A percentile compares a stretch with the other conserved stretches of the same genome.
Evolutionary conservation across 495 filamentous ascomycete species (phyloP).

Genomic region (Aspergillus ellipticus): DNA sequence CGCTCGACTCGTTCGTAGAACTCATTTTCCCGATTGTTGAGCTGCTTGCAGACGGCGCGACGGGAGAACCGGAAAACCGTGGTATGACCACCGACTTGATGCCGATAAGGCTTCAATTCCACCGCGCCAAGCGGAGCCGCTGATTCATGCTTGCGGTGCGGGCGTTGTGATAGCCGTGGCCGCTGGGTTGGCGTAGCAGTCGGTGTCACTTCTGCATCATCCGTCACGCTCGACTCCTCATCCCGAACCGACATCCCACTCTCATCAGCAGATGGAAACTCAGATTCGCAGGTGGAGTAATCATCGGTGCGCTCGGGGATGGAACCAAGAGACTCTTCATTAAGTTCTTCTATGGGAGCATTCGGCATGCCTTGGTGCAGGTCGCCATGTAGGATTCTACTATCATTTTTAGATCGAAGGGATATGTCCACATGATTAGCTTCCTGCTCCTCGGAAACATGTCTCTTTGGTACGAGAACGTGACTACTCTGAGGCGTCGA

Average conservation of each 20-base stretch:
- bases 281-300: constrained; percentile 56
- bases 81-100: constrained; percentile 95
- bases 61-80: constrained; percentile 94
- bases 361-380: constrained; percentile 35
- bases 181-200: constrained; percentile 53
- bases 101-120: constrained; percentile 92
- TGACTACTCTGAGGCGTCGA: constrained; percentile 31
- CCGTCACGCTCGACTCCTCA: constrained; percentile 51
- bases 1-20: constrained; percentile 96
- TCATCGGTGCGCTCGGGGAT: constrained; percentile 40
- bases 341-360: constrained; percentile 27
- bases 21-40: constrained; percentile 95
- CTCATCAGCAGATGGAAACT: constrained; percentile 54
- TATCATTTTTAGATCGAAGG: constrained; percentile 57
- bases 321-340: constrained; percentile 32
- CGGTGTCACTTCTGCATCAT: constrained; percentile 58
- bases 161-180: constrained; percentile 30
- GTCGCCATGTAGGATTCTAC: constrained; percentile 59
- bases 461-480: constrained; percentile 31
- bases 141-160: constrained; percentile 30
- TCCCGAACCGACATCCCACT: constrained; percentile 43
- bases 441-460: constrained; percentile 32
- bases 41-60: constrained; percentile 92
- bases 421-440: constrained; percentile 57
- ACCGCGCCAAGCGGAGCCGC: constrained; percentile 78